Evolutionary conservation across 2,329 filamentous ascomycete genomes (phyloP).

Genomic region (Monosporascus sp.): DNA sequence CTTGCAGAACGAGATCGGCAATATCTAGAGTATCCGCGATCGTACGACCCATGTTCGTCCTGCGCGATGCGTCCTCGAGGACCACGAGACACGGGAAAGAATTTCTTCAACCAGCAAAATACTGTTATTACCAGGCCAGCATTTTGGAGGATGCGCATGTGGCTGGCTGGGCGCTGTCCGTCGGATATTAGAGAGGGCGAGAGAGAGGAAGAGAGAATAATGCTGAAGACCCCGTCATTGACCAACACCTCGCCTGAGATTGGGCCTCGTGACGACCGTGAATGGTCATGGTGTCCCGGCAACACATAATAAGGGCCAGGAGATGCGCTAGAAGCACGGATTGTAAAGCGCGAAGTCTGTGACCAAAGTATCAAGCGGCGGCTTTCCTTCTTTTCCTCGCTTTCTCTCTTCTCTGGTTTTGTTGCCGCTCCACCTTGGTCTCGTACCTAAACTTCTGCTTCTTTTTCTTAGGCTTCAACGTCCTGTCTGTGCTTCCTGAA

Average conservation of each 20-base stretch:
- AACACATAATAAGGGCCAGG: not conserved
- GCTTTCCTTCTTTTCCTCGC: constrained; percentile 48
- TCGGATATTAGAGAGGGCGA: constrained; percentile 6
- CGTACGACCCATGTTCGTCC: not conserved
- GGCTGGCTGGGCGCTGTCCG: constrained; percentile 14
- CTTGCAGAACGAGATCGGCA: constrained; percentile 85
- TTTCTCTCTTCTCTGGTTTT: constrained; percentile 65
- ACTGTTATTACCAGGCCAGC: constrained; percentile 13
- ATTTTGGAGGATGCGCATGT: constrained; percentile 12
- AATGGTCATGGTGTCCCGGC: not conserved
- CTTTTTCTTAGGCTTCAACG: constrained; percentile 64
- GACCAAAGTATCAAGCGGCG: constrained; percentile 15
- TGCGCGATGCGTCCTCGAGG: not conserved
- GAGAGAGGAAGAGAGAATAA: constrained; percentile 1
- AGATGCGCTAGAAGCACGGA: not conserved
- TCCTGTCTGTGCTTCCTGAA: constrained; percentile 42
- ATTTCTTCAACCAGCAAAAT: constrained; percentile 13
- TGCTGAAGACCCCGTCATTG: not conserved
- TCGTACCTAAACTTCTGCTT: constrained; percentile 94
- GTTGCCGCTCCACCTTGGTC: constrained; percentile 75
- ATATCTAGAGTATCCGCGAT: constrained; percentile 55
- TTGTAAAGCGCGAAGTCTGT: constrained; percentile 4
- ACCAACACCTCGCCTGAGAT: not conserved
- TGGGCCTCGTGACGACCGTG: not conserved
- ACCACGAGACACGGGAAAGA: constrained; percentile 6